A percentile compares a stretch with the other conserved stretches of the same genome.
phyloP scores from a whole-genome alignment of 2,329 filamentous ascomycete species.

The Neurospora crassa region DNA sequence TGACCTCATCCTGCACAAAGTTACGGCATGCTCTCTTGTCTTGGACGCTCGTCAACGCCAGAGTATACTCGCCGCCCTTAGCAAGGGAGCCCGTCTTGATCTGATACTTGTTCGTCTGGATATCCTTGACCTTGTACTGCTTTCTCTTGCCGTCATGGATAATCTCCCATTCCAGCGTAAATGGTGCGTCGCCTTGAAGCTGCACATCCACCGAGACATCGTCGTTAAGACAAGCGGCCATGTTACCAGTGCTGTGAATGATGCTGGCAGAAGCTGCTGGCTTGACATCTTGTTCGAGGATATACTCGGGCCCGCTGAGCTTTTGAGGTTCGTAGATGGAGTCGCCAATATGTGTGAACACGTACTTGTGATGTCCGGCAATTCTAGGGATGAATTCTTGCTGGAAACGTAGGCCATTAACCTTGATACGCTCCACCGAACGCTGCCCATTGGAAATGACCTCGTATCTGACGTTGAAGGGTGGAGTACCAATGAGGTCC shows the following conservation, averaged over 20 bases:
- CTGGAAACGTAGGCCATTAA: conserved; percentile 70
- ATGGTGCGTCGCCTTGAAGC: conserved; percentile 76
- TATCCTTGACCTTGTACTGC: conserved; percentile 54
- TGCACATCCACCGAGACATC: conserved; percentile 63
- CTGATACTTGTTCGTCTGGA: conserved; percentile 52
- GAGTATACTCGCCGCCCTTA: conserved; percentile 81
- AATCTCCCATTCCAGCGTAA: conserved; percentile 84
- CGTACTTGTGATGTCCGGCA: conserved; percentile 80
- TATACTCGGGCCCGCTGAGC: conserved; percentile 50
- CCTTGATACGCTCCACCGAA: conserved; percentile 42
- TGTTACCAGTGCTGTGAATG: conserved; percentile 40
- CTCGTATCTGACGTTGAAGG: conserved; percentile 75
- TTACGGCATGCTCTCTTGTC: conserved; percentile 82
- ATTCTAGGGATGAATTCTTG: conserved; percentile 72
- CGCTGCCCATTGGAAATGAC: conserved; percentile 53
- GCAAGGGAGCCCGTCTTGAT: conserved; percentile 67
- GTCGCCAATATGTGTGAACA: conserved; percentile 74
- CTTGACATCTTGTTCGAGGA: conserved; percentile 83
- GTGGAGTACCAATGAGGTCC: conserved; percentile 84
- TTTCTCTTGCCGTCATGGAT: conserved; percentile 80
- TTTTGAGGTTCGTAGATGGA: conserved; percentile 63
- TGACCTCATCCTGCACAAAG: conserved; percentile 73
- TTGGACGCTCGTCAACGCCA: conserved; percentile 77
- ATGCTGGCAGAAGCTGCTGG: conserved; percentile 78
- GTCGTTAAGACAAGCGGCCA: conserved; percentile 75